These are phyloP conservation scores for Rhododendron griersonianum DNA, from an alignment of 148 eudicot genomes.

Conservation along the genomic window DNA sequence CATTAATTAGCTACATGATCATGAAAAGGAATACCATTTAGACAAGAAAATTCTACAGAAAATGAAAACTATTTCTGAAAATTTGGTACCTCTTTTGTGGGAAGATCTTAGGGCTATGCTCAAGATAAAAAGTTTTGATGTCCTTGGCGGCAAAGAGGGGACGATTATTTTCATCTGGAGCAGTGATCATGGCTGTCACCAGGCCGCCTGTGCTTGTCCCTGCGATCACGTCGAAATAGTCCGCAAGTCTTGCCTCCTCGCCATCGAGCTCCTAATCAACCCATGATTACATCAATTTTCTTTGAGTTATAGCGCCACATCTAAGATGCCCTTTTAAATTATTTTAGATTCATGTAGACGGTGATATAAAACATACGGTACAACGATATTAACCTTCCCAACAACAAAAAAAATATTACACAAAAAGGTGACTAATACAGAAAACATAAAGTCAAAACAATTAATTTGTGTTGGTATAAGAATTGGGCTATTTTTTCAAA, in stretches of 20 bases:
- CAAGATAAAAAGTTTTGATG: slow-evolving; percentile 14
- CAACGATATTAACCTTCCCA: not conserved
- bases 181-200: slow-evolving; percentile 22
- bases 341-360: not conserved
- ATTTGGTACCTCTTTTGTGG: slow-evolving; percentile 9
- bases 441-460: too few relatives aligned
- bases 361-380: not conserved
- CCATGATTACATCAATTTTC: not conserved
- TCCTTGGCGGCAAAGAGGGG: slow-evolving; percentile 20
- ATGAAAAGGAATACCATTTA: not conserved
- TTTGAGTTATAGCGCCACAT: not conserved
- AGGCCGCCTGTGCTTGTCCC: slow-evolving; percentile 26
- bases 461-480: not conserved
- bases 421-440: not conserved
- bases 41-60: not conserved
- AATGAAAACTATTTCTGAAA: not conserved
- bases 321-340: not conserved
- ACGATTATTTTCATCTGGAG: slow-evolving; percentile 13
- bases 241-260: slow-evolving; percentile 20
- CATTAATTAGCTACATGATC: not conserved
- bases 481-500: not conserved
- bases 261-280: slow-evolving; percentile 16
- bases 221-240: slow-evolving; percentile 20
- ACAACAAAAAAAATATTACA: not conserved
- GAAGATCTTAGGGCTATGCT: slow-evolving; percentile 22